Conservation (phyloP, 352 stramenopile species). For the Aphanomyces invadans region DNA sequence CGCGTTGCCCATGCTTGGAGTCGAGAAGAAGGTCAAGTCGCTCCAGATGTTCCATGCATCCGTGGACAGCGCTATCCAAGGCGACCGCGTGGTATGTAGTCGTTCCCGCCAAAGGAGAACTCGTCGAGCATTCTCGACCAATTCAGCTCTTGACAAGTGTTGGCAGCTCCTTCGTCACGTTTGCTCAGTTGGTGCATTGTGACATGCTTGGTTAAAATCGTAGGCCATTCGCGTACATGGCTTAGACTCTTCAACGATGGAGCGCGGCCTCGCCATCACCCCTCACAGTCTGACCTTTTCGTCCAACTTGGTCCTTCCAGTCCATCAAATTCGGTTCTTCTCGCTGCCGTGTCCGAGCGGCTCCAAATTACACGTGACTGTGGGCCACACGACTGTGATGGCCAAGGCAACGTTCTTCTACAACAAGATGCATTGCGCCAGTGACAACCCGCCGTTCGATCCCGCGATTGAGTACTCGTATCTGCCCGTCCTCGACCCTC, state of each 20-base stretch:
- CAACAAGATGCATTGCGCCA: neutral
- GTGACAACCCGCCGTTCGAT: slow-evolving; percentile 31
- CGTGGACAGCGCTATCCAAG: slow-evolving; percentile 74
- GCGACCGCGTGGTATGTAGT: slow-evolving; percentile 81
- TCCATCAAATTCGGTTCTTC: slow-evolving; percentile 58
- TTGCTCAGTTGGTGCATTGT: no score
- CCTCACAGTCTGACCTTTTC: slow-evolving; percentile 45
- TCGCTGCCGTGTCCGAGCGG: slow-evolving; percentile 44
- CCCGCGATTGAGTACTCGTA: slow-evolving; percentile 37
- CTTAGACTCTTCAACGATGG: slow-evolving; percentile 48
- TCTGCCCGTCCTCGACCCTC: slow-evolving; percentile 32
- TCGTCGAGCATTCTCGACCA: no score
- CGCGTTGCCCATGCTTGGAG: slow-evolving; percentile 81
- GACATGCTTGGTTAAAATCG: no score
- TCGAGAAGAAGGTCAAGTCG: slow-evolving; percentile 94
- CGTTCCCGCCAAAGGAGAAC: no score
- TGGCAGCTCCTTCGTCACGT: no score
- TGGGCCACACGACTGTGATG: slow-evolving; percentile 71
- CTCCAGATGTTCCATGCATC: slow-evolving; percentile 96
- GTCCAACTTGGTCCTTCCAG: slow-evolving; percentile 42
- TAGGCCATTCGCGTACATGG: slow-evolving; percentile 87
- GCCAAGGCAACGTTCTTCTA: slow-evolving; percentile 56
- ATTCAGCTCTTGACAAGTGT: no score
- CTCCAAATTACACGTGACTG: slow-evolving; percentile 59
- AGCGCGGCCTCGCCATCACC: slow-evolving; percentile 51